Evolutionary conservation across 768 basidiomycete genomes (phyloP).

Genomic region (Xanthoconium purpureum): DNA sequence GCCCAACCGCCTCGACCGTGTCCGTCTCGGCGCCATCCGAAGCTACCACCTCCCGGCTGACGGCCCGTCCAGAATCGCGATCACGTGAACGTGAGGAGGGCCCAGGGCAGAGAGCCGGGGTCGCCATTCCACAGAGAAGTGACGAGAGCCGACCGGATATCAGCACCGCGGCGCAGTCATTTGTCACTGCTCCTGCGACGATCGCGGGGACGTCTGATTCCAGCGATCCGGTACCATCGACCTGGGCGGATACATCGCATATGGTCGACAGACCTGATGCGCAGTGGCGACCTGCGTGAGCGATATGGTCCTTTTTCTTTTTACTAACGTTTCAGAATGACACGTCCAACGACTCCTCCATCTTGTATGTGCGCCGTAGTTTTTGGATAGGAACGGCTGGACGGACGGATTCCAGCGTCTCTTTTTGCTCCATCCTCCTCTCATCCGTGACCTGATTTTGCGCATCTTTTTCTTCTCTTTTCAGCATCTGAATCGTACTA

Average conservation of each 20-base stretch:
- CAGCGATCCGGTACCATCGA: conserved; percentile 44
- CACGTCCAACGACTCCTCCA: background rate
- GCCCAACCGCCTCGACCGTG: conserved; percentile 13
- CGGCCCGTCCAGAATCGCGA: conserved; percentile 15
- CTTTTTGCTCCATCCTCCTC: background rate
- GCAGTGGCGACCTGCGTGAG: conserved; percentile 40
- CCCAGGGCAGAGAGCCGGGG: conserved; percentile 12
- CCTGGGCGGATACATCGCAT: conserved; percentile 45
- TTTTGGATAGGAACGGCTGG: conserved; percentile 13
- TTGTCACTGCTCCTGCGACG: conserved; percentile 64
- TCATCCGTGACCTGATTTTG: background rate
- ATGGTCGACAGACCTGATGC: conserved; percentile 42
- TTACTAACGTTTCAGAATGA: background rate
- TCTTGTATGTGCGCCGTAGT: background rate
- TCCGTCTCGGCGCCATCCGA: conserved; percentile 28
- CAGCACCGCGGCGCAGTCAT: conserved; percentile 67
- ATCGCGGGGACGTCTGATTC: conserved; percentile 54
- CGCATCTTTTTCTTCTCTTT: background rate
- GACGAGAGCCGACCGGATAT: conserved; percentile 53
- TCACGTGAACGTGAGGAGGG: conserved; percentile 12
- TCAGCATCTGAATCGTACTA: conserved; percentile 12
- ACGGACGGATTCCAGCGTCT: conserved; percentile 10
- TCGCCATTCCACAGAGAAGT: conserved; percentile 27
- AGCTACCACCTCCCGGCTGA: conserved; percentile 23
- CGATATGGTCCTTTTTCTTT: background rate